These are phyloP conservation scores for Penicillium arizonense DNA, from an alignment of 495 filamentous ascomycete species.

Conservation along the genomic window DNA sequence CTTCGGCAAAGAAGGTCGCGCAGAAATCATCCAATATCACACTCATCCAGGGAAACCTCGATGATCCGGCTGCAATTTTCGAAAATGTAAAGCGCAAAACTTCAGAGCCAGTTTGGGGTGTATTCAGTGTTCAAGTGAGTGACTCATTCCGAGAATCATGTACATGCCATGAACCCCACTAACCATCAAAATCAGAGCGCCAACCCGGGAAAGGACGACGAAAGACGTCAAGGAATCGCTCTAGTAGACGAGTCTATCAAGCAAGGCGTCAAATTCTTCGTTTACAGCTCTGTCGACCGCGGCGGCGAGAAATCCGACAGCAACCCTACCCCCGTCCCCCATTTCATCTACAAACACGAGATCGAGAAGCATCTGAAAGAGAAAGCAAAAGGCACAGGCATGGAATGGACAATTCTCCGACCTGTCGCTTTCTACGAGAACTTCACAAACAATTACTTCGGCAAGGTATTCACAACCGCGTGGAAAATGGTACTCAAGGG, in stretches of 20 bases:
- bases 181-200: slow-evolving; percentile 28
- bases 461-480: slow-evolving; percentile 57
- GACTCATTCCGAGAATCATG: slow-evolving; percentile 12
- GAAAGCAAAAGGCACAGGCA: slow-evolving; percentile 32
- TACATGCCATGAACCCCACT: slow-evolving; percentile 29
- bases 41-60: slow-evolving; percentile 57
- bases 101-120: slow-evolving; percentile 48
- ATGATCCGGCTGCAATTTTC: slow-evolving; percentile 53
- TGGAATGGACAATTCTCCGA: slow-evolving; percentile 62
- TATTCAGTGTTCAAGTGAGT: slow-evolving; percentile 48
- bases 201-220: slow-evolving; percentile 43
- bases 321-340: slow-evolving; percentile 58
- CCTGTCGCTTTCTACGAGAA: slow-evolving; percentile 70
- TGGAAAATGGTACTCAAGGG: slow-evolving; percentile 45
- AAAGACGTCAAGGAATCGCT: slow-evolving; percentile 60
- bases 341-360: slow-evolving; percentile 63
- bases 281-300: slow-evolving; percentile 68
- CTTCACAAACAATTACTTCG: slow-evolving; percentile 53
- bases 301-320: slow-evolving; percentile 56
- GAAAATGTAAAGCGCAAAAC: slow-evolving; percentile 38
- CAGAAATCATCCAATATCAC: slow-evolving; percentile 42
- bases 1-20: slow-evolving; percentile 51
- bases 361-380: slow-evolving; percentile 61
- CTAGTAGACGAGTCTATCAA: slow-evolving; percentile 59
- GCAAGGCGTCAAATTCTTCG: slow-evolving; percentile 58